Base-by-base conservation (phyloP, 179 eudicot species). In the Silene coronaria region DNA sequence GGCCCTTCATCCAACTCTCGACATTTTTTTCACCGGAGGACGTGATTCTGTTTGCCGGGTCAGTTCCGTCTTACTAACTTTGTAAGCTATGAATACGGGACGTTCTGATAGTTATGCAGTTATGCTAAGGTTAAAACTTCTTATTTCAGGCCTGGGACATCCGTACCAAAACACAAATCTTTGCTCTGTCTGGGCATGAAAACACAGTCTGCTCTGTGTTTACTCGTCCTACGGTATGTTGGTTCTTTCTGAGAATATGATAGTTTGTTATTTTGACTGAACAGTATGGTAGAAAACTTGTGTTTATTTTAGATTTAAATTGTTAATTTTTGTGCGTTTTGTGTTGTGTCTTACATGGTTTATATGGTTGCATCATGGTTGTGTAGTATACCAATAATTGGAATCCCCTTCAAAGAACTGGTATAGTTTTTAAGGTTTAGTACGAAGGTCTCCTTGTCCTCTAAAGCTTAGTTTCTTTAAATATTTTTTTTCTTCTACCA, bases 1-100 rank as follows among this genome's bases (percentile, higher is more conserved):
- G 86, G 99, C 95, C 65, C 86, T 92, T 78, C 99, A 95, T 86
- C 99, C 99, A 17, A 92, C 92, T 70, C 89, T 95, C 64, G 96
- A 95, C 80, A 74, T 95, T 84, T 85, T 95, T 76, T 88, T 92
- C 30, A 95, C 99, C 3, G 99, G 99, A 14, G 99, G 97, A 26
- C 97, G 99, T 73, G 99, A 95, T 88, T 95, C 99, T 28, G 99
- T 95, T 69, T 95, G 99, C 81, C 88, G 99, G 86, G 99, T 95
- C 85, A 65, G 85, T 10, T 71, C 24, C 30, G 14, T 38, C 58
- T 32, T 32, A 13, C 34, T 51, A 24, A 45, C 21, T 34, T 28
- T 24, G 64, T 46, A 22, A 67, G 23, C 28, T 36, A 45, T 67
- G 23, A 10, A 9, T 22, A 58, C 21, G 34, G 55, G 36, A 71